phyloP scores from a whole-genome alignment of 352 stramenopile genomes.

The Phytophthora macrochlamydospora region DNA sequence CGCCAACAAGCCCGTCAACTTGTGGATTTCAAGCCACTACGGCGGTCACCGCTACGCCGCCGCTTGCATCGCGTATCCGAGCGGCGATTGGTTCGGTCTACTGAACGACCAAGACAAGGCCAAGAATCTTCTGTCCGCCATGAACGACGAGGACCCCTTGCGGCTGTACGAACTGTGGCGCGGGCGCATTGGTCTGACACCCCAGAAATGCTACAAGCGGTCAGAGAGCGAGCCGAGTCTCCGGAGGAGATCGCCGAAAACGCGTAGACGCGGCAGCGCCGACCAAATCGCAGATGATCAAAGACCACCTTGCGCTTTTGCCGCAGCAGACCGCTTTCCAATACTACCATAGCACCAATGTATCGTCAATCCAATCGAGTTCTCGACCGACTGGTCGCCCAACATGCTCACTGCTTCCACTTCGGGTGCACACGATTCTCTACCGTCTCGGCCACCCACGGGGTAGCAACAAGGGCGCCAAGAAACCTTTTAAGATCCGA shows the following conservation, averaged over 20 bases:
- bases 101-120: conserved; percentile 65
- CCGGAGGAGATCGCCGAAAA: conserved; percentile 19
- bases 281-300: background rate
- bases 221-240: conserved; percentile 33
- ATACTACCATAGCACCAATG: background rate
- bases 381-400: background rate
- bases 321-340: background rate
- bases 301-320: background rate
- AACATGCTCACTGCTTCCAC: too few species aligned
- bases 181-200: conserved; percentile 59
- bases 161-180: conserved; percentile 62
- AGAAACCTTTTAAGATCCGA: conserved; percentile 50
- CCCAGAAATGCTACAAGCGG: conserved; percentile 53
- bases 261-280: conserved; percentile 11
- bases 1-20: conserved; percentile 43
- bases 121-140: conserved; percentile 41
- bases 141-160: conserved; percentile 50
- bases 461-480: conserved; percentile 13
- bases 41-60: conserved; percentile 76
- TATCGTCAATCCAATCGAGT: background rate
- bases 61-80: conserved; percentile 76
- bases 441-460: background rate
- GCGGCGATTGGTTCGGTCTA: conserved; percentile 77
- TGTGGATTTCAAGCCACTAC: conserved; percentile 75
- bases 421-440: background rate